These are phyloP conservation scores for Metahyphopichia silvanorum DNA, from an alignment of 805 yeast species.

Conservation along the genomic window DNA sequence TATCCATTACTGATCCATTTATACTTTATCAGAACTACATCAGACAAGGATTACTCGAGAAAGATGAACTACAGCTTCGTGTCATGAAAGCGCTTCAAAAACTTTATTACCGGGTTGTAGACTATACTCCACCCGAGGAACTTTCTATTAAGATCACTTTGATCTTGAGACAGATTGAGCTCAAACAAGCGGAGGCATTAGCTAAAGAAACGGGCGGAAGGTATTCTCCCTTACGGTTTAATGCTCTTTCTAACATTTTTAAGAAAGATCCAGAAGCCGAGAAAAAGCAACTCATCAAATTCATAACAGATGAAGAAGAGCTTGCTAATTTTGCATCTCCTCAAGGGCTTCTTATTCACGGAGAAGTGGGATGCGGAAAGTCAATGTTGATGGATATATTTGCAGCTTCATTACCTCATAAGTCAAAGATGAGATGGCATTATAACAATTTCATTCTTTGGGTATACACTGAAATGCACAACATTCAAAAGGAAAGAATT, in stretches of 20 bases:
- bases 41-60: constrained; percentile 45
- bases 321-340: constrained; percentile 53
- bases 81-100: constrained; percentile 62
- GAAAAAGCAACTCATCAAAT: constrained; percentile 42
- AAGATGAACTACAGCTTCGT: constrained; percentile 60
- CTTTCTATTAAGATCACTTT: constrained; percentile 42
- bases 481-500: constrained; percentile 44
- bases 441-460: constrained; percentile 67
- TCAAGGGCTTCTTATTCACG: constrained; percentile 60
- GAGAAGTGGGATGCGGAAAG: constrained; percentile 74
- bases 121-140: constrained; percentile 55
- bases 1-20: constrained; percentile 62
- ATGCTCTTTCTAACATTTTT: constrained; percentile 19
- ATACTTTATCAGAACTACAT: constrained; percentile 53
- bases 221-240: constrained; percentile 13
- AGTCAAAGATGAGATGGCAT: constrained; percentile 67
- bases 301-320: constrained; percentile 61
- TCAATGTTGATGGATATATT: constrained; percentile 72
- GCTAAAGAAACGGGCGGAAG: constrained; percentile 8
- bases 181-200: constrained; percentile 24
- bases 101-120: constrained; percentile 53
- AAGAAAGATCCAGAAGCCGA: constrained; percentile 27
- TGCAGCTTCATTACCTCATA: constrained; percentile 61
- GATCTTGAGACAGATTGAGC: constrained; percentile 29
- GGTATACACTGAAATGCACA: constrained; percentile 62